These are phyloP conservation scores for Iris pallida DNA, from an alignment of 116 monocot species.

Conservation along the genomic window DNA sequence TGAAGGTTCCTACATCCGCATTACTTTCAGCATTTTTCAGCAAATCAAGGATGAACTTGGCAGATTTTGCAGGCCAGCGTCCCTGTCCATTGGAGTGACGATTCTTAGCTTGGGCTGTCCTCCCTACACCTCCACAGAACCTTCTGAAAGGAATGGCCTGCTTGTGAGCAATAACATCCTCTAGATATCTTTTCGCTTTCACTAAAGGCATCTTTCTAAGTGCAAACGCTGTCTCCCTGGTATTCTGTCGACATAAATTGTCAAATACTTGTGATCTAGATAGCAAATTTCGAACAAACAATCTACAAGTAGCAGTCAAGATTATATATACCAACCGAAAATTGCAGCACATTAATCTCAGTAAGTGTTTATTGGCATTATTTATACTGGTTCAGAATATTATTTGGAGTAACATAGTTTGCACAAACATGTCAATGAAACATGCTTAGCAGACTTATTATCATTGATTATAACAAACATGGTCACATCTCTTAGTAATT, in stretches of 20 bases:
- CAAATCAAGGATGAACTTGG: constrained; percentile 66
- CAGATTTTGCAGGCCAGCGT: constrained; percentile 73
- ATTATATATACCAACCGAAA: no score
- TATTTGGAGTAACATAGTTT: no score
- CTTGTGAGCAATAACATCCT: constrained; percentile 83
- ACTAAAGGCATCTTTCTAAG: constrained; percentile 51
- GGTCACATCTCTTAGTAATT: no score
- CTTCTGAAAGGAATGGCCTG: constrained; percentile 86
- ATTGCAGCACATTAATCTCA: no score
- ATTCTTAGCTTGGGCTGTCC: constrained; percentile 74
- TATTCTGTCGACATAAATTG: constrained; percentile 34
- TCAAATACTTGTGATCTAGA: background rate
- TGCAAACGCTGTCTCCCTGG: constrained; percentile 74
- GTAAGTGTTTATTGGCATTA: no score
- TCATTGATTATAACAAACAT: no score
- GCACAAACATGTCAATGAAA: no score
- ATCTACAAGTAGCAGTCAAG: no score
- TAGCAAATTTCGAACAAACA: no score
- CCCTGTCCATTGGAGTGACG: constrained; percentile 81
- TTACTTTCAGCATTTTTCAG: constrained; percentile 87
- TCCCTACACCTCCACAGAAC: constrained; percentile 74
- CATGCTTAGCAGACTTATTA: no score
- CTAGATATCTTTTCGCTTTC: constrained; percentile 83
- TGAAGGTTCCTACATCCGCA: constrained; percentile 49
- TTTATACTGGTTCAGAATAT: no score